These are phyloP conservation scores for Sporothrix curviconia DNA, from an alignment of 2,329 filamentous ascomycete species.

Conservation along the genomic window DNA sequence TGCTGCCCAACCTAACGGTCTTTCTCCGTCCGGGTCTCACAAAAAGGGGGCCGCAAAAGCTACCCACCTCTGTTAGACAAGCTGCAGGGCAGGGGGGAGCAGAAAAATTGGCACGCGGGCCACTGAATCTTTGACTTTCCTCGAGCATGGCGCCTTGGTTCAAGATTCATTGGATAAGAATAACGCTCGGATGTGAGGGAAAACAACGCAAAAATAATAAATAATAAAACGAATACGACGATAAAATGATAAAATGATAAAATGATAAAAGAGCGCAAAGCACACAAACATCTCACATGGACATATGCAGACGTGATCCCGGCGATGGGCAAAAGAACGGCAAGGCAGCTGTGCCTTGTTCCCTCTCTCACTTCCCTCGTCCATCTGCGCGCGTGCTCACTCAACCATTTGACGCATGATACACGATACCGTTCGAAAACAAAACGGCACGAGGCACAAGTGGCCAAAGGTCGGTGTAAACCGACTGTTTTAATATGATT, in stretches of 20 bases:
- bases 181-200: background rate
- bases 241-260: too few species aligned
- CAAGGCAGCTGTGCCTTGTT: background rate
- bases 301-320: too few species aligned
- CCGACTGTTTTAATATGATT: too few species aligned
- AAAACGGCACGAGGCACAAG: too few species aligned
- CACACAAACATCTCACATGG: background rate
- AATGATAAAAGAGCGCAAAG: background rate
- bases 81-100: too few species aligned
- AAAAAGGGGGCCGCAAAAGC: background rate
- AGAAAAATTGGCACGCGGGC: too few species aligned
- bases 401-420: background rate
- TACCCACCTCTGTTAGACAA: too few species aligned
- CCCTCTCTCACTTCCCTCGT: background rate
- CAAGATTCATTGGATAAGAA: background rate
- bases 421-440: too few species aligned
- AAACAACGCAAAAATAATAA: background rate
- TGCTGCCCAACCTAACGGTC: conserved; percentile 14
- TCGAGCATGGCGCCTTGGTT: background rate
- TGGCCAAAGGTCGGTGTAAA: background rate
- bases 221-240: background rate
- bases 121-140: too few species aligned
- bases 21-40: conserved; percentile 7
- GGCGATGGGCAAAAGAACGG: too few species aligned
- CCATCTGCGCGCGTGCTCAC: background rate